These are phyloP conservation scores for Suillus occidentalis DNA, from an alignment of 768 basidiomycete species.

Conservation along the genomic window DNA sequence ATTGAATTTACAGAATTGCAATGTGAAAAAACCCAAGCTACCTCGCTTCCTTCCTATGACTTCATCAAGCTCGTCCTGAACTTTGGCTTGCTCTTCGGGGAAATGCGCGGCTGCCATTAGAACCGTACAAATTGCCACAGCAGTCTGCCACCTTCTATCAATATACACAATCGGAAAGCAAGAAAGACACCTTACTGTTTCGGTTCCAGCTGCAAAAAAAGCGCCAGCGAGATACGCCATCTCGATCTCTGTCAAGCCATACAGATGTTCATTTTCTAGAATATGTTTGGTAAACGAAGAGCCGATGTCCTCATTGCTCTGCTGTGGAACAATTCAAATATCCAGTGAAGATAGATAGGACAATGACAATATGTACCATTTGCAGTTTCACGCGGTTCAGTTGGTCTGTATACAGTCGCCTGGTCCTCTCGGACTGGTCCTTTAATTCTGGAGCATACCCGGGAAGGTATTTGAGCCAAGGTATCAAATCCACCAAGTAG, in stretches of 20 bases:
- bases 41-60: too few species aligned
- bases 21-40: too few species aligned
- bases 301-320: not conserved
- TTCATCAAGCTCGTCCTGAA: too few species aligned
- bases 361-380: not conserved
- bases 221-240: slow-evolving; percentile 25
- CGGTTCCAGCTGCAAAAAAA: too few species aligned
- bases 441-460: slow-evolving; percentile 22
- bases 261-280: not conserved
- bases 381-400: not conserved
- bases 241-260: slow-evolving; percentile 36
- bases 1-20: too few species aligned
- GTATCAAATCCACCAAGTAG: slow-evolving; percentile 51
- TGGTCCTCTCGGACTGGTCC: not conserved
- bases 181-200: too few species aligned
- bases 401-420: slow-evolving; percentile 30
- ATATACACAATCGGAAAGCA: too few species aligned
- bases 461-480: slow-evolving; percentile 39
- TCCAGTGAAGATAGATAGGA: not conserved
- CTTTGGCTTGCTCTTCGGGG: too few species aligned
- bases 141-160: too few species aligned
- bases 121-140: too few species aligned
- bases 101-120: too few species aligned
- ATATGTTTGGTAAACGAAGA: not conserved
- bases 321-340: not conserved